These are phyloP conservation scores for Ascosphaera apis DNA, from an alignment of 2,329 filamentous ascomycete genomes.

Conservation along the genomic window DNA sequence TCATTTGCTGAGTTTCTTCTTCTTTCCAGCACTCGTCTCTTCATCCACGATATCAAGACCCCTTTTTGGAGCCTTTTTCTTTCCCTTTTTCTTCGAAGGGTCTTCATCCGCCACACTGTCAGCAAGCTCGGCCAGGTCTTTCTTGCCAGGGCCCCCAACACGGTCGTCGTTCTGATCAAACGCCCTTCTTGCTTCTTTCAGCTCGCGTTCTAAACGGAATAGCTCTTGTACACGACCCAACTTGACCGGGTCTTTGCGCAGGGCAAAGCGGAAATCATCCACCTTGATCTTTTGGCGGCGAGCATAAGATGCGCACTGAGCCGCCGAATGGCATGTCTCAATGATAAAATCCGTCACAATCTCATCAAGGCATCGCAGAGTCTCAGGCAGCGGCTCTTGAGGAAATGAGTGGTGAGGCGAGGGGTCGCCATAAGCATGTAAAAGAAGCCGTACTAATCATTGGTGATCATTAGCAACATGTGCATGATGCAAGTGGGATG, in stretches of 20 bases:
- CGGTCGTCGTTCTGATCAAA: slow-evolving; percentile 23
- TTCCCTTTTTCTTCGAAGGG: slow-evolving; percentile 11
- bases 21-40: slow-evolving; percentile 3
- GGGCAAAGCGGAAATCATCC: slow-evolving; percentile 89
- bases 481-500: not conserved
- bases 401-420: slow-evolving; percentile 39
- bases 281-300: slow-evolving; percentile 93
- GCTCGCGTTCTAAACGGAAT: slow-evolving; percentile 64
- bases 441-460: slow-evolving; percentile 17
- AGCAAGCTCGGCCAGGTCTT: slow-evolving; percentile 11
- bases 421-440: slow-evolving; percentile 23
- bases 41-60: slow-evolving; percentile 3
- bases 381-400: slow-evolving; percentile 54
- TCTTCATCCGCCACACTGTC: slow-evolving; percentile 7
- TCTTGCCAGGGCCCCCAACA: slow-evolving; percentile 15
- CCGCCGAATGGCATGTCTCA: slow-evolving; percentile 75
- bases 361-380: slow-evolving; percentile 72
- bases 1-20: too few species aligned
- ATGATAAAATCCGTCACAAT: slow-evolving; percentile 94
- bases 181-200: slow-evolving; percentile 57
- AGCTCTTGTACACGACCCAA: slow-evolving; percentile 77
- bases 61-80: slow-evolving; percentile 12
- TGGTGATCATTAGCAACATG: not conserved
- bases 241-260: slow-evolving; percentile 64
- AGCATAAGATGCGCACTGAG: slow-evolving; percentile 61